phyloP scores from a whole-genome alignment of 2,329 filamentous ascomycete genomes.

The Fusarium continuum region DNA sequence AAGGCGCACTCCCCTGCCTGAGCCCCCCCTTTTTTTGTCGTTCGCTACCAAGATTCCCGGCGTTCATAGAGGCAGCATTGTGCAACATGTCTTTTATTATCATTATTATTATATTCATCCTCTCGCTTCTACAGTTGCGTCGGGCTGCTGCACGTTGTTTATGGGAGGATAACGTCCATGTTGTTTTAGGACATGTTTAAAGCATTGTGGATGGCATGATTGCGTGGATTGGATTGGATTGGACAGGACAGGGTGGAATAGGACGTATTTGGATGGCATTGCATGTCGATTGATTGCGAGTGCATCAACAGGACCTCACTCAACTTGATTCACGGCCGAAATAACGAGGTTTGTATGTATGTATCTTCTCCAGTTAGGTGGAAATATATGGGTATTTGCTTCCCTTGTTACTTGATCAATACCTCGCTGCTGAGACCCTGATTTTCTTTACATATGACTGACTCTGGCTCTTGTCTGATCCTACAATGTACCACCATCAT shows the following conservation, averaged over 20 bases:
- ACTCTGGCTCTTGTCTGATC: conserved; percentile 8
- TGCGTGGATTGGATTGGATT: conserved; percentile 4
- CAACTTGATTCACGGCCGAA: conserved; percentile 16
- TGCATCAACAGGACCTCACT: conserved; percentile 18
- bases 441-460: conserved; percentile 10
- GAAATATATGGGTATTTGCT: conserved; percentile 27
- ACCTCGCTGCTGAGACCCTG: not conserved
- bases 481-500: conserved; percentile 9
- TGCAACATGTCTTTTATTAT: conserved; percentile 22
- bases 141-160: conserved; percentile 25
- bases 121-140: conserved; percentile 13
- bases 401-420: conserved; percentile 4
- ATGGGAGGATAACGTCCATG: conserved; percentile 4
- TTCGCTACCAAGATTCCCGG: conserved; percentile 39
- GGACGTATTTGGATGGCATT: conserved; percentile 18
- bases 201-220: conserved; percentile 10
- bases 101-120: conserved; percentile 22
- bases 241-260: conserved; percentile 2
- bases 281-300: conserved; percentile 29
- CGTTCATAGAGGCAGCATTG: conserved; percentile 40
- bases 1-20: conserved; percentile 1
- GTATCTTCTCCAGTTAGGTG: conserved; percentile 31
- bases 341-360: conserved; percentile 32
- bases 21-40: conserved; percentile 20
- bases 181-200: conserved; percentile 5